Evolutionary conservation across 2,329 filamentous ascomycete species (phyloP).

Genomic region (Lecanicillium sp.): DNA sequence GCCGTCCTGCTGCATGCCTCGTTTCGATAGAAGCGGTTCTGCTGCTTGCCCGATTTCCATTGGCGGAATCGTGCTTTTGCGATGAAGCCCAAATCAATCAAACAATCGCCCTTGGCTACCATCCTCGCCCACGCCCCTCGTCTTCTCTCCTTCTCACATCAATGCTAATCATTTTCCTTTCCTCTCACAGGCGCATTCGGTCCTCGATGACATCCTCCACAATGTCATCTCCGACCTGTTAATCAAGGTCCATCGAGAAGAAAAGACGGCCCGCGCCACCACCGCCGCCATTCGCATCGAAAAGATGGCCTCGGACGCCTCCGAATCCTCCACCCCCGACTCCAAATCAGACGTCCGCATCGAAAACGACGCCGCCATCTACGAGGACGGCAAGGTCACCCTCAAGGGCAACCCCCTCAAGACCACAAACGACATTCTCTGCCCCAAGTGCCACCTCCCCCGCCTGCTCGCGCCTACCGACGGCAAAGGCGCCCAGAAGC

Average conservation of each 20-base stretch:
- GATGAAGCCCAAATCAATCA: no score
- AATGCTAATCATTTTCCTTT: no score
- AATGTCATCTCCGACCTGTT: slow-evolving; percentile 71
- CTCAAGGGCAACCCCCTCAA: slow-evolving; percentile 67
- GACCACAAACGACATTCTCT: slow-evolving; percentile 64
- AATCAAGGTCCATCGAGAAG: slow-evolving; percentile 67
- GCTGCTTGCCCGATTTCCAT: no score
- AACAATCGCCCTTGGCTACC: slow-evolving; percentile 1
- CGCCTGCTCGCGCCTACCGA: slow-evolving; percentile 66
- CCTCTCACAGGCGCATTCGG: slow-evolving; percentile 44
- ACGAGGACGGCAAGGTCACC: slow-evolving; percentile 60
- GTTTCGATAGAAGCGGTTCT: no score
- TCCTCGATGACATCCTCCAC: slow-evolving; percentile 69
- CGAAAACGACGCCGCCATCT: slow-evolving; percentile 61
- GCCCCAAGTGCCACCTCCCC: slow-evolving; percentile 67
- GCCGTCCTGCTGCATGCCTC: no score
- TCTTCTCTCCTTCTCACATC: no score
- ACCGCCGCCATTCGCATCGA: slow-evolving; percentile 58
- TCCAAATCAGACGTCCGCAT: slow-evolving; percentile 47
- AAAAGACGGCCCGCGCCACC: slow-evolving; percentile 65
- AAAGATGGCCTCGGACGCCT: slow-evolving; percentile 49
- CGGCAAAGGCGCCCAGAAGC: slow-evolving; percentile 57
- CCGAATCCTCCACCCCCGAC: slow-evolving; percentile 45
- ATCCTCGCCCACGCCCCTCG: slow-evolving; percentile 1
- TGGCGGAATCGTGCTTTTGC: no score